Evolutionary conservation across 768 basidiomycete species (phyloP).

Genomic region (Gymnopilus dilepis): DNA sequence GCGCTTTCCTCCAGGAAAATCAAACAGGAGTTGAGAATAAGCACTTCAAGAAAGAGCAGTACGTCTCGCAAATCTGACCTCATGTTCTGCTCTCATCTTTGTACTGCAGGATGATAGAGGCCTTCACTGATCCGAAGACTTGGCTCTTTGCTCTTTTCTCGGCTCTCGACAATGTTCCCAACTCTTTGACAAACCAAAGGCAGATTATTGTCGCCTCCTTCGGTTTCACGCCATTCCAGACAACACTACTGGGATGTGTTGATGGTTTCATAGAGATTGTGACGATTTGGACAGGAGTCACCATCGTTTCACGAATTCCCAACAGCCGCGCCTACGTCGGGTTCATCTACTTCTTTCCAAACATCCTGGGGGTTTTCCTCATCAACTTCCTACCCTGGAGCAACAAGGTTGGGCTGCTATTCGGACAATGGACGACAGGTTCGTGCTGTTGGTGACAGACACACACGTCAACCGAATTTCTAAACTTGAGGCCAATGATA

Average conservation of each 20-base stretch:
- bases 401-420: constrained; percentile 69
- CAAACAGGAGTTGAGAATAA: constrained; percentile 88
- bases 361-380: constrained; percentile 64
- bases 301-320: constrained; percentile 55
- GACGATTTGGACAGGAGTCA: constrained; percentile 72
- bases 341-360: constrained; percentile 66
- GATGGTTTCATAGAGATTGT: constrained; percentile 69
- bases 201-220: constrained; percentile 69
- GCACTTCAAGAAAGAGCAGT: constrained; percentile 82
- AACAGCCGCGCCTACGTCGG: constrained; percentile 70
- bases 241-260: constrained; percentile 72
- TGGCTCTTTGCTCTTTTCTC: constrained; percentile 79
- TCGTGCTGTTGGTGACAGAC: constrained; percentile 9
- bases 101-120: constrained; percentile 69
- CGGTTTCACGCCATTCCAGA: constrained; percentile 67
- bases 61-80: constrained; percentile 30
- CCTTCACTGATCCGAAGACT: constrained; percentile 70
- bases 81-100: background rate
- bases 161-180: constrained; percentile 65
- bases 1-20: constrained; percentile 50
- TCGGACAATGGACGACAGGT: constrained; percentile 61
- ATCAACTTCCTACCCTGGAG: constrained; percentile 69
- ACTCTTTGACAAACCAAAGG: constrained; percentile 67
- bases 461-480: too few relatives aligned
- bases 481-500: constrained; percentile 14